phyloP scores from a whole-genome alignment of 495 filamentous ascomycete genomes.

The Viridothelium virens region DNA sequence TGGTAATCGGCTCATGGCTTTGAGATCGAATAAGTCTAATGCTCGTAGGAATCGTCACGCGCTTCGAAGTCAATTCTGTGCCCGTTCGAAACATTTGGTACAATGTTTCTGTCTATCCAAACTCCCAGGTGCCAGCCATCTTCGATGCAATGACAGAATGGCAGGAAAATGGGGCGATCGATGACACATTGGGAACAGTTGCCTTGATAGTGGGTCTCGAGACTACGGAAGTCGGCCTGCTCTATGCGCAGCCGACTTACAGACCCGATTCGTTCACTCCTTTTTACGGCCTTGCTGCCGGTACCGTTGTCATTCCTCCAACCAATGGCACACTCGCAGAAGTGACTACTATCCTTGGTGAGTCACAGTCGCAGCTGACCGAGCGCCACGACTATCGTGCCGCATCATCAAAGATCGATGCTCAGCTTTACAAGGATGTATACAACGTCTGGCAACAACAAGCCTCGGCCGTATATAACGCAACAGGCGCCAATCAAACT shows the following conservation, averaged over 20 bases:
- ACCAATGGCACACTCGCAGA: background rate
- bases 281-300: background rate
- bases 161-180: background rate
- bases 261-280: background rate
- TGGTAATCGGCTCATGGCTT: constrained; percentile 35
- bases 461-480: constrained; percentile 17
- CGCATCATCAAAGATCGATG: constrained; percentile 23
- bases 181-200: background rate
- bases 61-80: background rate
- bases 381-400: constrained; percentile 27
- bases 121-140: background rate
- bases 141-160: background rate
- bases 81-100: background rate
- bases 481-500: constrained; percentile 27
- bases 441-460: constrained; percentile 27
- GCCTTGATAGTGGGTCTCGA: background rate
- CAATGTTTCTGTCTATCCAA: background rate
- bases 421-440: constrained; percentile 29
- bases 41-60: background rate
- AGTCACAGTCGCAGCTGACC: background rate
- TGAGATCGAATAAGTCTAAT: constrained; percentile 39
- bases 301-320: background rate
- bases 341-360: background rate
- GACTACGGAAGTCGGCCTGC: background rate
- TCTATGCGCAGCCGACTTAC: background rate